These are phyloP conservation scores for Trichosporon coremiiforme DNA, from an alignment of 1,284 basidiomycete species.

Conservation along the genomic window DNA sequence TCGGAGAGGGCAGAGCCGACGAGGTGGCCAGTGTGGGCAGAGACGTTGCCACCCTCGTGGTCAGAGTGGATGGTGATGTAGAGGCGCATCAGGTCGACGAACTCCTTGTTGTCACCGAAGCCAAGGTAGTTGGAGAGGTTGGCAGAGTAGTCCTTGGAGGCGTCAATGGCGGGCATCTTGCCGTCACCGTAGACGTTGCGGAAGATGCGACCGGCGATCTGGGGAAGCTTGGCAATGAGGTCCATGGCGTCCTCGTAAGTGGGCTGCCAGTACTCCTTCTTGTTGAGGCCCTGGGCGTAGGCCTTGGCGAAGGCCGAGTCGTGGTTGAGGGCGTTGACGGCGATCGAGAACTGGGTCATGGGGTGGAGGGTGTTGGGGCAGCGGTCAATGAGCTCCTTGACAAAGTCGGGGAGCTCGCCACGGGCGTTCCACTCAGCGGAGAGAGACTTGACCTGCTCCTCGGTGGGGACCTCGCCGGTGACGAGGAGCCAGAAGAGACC, in stretches of 20 bases:
- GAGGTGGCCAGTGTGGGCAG: slow-evolving; percentile 92
- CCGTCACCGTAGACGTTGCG: slow-evolving; percentile 85
- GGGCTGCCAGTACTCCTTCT: slow-evolving; percentile 96
- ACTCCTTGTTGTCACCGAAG: slow-evolving; percentile 82
- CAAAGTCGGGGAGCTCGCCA: slow-evolving; percentile 82
- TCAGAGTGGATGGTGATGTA: slow-evolving; percentile 99
- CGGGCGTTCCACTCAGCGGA: slow-evolving; percentile 91
- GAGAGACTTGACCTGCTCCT: slow-evolving; percentile 79
- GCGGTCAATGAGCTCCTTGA: slow-evolving; percentile 89
- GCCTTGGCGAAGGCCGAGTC: slow-evolving; percentile 96
- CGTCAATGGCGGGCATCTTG: slow-evolving; percentile 86
- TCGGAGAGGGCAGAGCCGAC: slow-evolving; percentile 97
- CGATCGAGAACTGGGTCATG: slow-evolving; percentile 94
- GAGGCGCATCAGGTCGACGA: slow-evolving; percentile 91
- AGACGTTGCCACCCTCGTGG: slow-evolving; percentile 98
- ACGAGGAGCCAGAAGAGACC: slow-evolving; percentile 93
- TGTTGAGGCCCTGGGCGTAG: slow-evolving; percentile 87
- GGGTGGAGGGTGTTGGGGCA: slow-evolving; percentile 92
- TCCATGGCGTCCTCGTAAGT: slow-evolving; percentile 97
- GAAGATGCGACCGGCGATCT: slow-evolving; percentile 95
- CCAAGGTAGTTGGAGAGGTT: slow-evolving; percentile 92
- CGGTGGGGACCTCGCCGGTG: slow-evolving; percentile 84
- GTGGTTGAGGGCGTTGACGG: slow-evolving; percentile 91
- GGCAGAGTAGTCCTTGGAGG: slow-evolving; percentile 86
- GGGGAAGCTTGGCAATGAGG: slow-evolving; percentile 95